A percentile compares a stretch with the other conserved stretches of the same genome.
Conservation (phyloP, 2,329 filamentous ascomycete species). For the Blumeria graminis region DNA sequence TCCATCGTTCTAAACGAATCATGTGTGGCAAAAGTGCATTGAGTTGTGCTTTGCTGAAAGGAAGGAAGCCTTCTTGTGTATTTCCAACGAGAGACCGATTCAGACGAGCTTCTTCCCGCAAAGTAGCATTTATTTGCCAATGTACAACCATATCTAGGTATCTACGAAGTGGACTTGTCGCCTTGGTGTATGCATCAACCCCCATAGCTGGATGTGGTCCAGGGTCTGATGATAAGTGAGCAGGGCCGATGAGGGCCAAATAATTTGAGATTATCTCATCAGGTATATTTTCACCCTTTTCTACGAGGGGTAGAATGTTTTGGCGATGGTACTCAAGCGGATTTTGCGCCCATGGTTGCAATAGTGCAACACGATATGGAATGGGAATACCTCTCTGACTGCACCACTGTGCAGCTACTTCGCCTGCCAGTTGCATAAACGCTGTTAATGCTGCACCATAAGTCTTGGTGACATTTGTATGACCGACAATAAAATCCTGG, state of each 20-base stretch:
- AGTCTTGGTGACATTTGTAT: slow-evolving; percentile 13
- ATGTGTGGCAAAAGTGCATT: slow-evolving; percentile 11
- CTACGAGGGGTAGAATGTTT: slow-evolving; percentile 8
- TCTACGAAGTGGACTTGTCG: slow-evolving; percentile 41
- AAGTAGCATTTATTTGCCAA: slow-evolving; percentile 39
- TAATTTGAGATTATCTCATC: slow-evolving; percentile 8
- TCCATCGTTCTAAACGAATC: slow-evolving; percentile 10
- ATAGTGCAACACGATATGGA: slow-evolving; percentile 24
- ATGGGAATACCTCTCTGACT: slow-evolving; percentile 29
- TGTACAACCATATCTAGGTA: slow-evolving; percentile 38
- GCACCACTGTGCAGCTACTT: slow-evolving; percentile 38
- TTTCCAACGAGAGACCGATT: slow-evolving; percentile 17
- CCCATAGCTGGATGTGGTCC: slow-evolving; percentile 33
- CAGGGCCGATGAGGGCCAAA: slow-evolving; percentile 21
- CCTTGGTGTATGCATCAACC: slow-evolving; percentile 34
- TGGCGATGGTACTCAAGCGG: slow-evolving; percentile 9
- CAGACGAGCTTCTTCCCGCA: slow-evolving; percentile 21
- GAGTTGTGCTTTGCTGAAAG: slow-evolving; percentile 11
- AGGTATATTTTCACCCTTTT: slow-evolving; percentile 3
- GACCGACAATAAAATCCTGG: slow-evolving; percentile 5
- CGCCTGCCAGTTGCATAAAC: slow-evolving; percentile 36
- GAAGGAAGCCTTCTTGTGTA: slow-evolving; percentile 12
- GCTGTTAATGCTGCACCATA: slow-evolving; percentile 17
- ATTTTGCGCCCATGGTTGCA: slow-evolving; percentile 8
- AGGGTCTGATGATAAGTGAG: slow-evolving; percentile 27